Percentiles rank a stretch among this genome's conserved stretches.
Conservation (phyloP, 768 basidiomycete species). For the Suillus clintonianus region DNA sequence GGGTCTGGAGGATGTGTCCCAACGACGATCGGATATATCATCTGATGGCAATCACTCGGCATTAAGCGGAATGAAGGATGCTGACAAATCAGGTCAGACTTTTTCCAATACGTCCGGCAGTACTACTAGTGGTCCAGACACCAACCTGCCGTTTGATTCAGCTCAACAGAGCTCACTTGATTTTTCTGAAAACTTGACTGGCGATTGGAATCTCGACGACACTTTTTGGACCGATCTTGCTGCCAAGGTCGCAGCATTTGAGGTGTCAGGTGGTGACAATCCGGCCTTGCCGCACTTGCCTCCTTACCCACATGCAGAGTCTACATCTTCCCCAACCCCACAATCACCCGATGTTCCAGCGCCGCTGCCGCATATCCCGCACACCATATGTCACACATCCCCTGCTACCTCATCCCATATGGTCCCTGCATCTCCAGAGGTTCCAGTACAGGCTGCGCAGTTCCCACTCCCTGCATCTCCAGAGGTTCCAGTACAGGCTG, state of each 20-base stretch:
- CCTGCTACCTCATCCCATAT: no score
- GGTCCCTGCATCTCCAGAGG: background rate
- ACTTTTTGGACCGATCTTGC: background rate
- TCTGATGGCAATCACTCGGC: background rate
- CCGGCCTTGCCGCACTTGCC: background rate
- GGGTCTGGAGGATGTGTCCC: background rate
- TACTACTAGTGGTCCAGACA: no score
- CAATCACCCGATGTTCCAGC: no score
- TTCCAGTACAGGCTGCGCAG: no score
- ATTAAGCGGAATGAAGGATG: background rate
- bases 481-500: no score
- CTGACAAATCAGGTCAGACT: background rate
- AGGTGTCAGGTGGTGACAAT: background rate
- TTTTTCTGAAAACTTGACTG: background rate
- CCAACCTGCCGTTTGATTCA: background rate
- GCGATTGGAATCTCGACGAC: background rate
- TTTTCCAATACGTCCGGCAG: background rate
- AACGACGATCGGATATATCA: background rate
- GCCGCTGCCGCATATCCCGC: no score
- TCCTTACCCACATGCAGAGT: background rate
- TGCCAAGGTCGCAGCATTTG: background rate
- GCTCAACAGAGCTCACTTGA: background rate
- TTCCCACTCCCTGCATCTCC: no score
- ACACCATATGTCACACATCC: no score
- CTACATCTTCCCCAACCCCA: no score